These are phyloP conservation scores for Arctium minus DNA, from an alignment of 129 eudicot genomes.

Conservation along the genomic window DNA sequence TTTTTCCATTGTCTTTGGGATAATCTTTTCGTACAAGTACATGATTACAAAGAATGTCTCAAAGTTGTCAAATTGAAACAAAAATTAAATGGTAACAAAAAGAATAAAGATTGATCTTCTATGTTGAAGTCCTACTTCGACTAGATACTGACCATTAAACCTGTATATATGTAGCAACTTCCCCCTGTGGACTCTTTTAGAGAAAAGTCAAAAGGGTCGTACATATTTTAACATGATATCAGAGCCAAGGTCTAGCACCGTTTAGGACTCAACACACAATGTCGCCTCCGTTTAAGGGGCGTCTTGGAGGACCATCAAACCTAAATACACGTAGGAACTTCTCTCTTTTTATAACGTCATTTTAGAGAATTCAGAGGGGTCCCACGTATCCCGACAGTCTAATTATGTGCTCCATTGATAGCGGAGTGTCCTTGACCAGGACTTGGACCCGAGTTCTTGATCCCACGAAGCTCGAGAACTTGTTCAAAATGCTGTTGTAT, in stretches of 20 bases:
- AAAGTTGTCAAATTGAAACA: not conserved
- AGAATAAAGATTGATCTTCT: not conserved
- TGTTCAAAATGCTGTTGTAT: conserved; percentile 13
- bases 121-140: not conserved
- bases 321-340: not conserved
- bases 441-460: conserved; percentile 65
- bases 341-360: not conserved
- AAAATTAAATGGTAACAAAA: conserved; percentile 2
- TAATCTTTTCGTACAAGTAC: not conserved
- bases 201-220: not conserved
- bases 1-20: not conserved
- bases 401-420: conserved; percentile 26
- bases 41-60: conserved; percentile 13
- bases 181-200: not conserved
- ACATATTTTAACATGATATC: not conserved
- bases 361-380: not conserved
- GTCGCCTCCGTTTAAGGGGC: not conserved
- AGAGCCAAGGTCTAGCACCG: not conserved
- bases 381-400: not conserved
- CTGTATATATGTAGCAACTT: not conserved
- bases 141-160: not conserved
- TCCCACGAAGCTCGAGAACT: conserved; percentile 37
- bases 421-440: conserved; percentile 57
- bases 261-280: not conserved
- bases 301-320: not conserved